Evolutionary conservation across 768 basidiomycete species (phyloP), one percentile per base, ranked within the genome.

Genomic region (Exsudoporus frostii): DNA sequence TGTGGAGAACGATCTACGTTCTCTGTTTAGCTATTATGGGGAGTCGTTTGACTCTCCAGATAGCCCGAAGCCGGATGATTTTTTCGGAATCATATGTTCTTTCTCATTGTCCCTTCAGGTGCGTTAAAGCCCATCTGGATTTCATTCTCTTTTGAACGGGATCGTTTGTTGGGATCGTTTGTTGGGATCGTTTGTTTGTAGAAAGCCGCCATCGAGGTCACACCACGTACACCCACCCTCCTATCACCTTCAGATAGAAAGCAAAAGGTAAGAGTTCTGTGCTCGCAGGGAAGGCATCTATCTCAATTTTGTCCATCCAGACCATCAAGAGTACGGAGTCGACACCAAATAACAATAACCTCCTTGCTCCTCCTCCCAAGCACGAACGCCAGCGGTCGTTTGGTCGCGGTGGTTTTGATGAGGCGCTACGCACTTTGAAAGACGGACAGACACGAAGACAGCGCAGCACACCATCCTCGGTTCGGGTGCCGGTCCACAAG

Each of bases 371-470:
- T 1, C 75, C 79, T 48, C 71, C 75, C 5, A 68, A 72, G 25
- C 74, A 77, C 43, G 67, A 68, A 27, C 79, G 76, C 38, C 73
- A 71, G 45, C 73, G 72, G 32, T 86, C 90, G 2, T 65, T 90
- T 55, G 84, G 85, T 7, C 81, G 86, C 34, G 93, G 93, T 10
- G 87, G 88, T 50, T 71, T 96, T 30, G 92, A 98, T 58, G 81
- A 89, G 61, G 89, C 88, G 2, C 87, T 98, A 37, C 84, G 88
- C 17, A 92, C 85, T 55, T 80, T 93, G 75, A 80, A 82, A 40
- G 81, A 79, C 44, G 92, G 84, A 33, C 81, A 60, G 5, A 58
- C 56, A 8, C 53, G 54, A 39, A 52, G 56, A 36, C 27, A 53
- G 34, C 61, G 61, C 7, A 39, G 47, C n/a, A 47, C 42, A 6